phyloP scores from a whole-genome alignment of 352 stramenopile species.

The Phytophthora pini region DNA sequence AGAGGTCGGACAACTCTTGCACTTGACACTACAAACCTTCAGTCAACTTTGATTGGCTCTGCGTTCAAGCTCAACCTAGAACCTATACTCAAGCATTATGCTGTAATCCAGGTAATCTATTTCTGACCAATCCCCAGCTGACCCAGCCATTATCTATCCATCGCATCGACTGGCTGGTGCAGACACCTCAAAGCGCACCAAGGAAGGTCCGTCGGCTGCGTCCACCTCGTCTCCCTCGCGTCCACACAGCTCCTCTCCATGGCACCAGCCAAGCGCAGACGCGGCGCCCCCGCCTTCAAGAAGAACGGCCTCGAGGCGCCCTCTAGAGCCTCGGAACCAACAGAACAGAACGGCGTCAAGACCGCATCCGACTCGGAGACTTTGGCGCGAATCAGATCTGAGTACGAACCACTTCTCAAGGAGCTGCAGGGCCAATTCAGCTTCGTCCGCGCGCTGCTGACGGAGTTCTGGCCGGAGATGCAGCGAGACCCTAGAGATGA shows the following conservation, averaged over 20 bases:
- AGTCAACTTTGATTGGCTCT: not conserved
- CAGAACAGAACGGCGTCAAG: constrained; percentile 15
- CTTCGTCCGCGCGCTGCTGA: constrained; percentile 72
- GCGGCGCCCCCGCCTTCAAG: constrained; percentile 20
- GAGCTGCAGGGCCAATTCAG: constrained; percentile 47
- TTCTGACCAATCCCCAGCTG: constrained; percentile 1
- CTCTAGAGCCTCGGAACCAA: not conserved
- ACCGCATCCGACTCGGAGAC: not conserved
- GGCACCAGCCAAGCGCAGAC: constrained; percentile 50
- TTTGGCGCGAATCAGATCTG: constrained; percentile 25
- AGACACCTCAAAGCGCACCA: constrained; percentile 4
- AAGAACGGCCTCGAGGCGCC: constrained; percentile 22
- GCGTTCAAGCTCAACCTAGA: not conserved
- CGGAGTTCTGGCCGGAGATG: constrained; percentile 77
- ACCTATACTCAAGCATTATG: not conserved
- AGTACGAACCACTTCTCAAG: constrained; percentile 36
- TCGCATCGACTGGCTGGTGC: constrained; percentile 16
- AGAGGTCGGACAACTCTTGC: not conserved
- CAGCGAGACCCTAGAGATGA: constrained; percentile 52
- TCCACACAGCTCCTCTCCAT: constrained; percentile 18
- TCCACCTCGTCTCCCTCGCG: constrained; percentile 2
- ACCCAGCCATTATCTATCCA: not conserved
- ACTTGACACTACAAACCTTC: not conserved
- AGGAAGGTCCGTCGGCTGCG: not conserved
- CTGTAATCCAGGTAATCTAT: not conserved